Conservation (phyloP, 2,329 filamentous ascomycete species). For the Diplodia mutila region DNA sequence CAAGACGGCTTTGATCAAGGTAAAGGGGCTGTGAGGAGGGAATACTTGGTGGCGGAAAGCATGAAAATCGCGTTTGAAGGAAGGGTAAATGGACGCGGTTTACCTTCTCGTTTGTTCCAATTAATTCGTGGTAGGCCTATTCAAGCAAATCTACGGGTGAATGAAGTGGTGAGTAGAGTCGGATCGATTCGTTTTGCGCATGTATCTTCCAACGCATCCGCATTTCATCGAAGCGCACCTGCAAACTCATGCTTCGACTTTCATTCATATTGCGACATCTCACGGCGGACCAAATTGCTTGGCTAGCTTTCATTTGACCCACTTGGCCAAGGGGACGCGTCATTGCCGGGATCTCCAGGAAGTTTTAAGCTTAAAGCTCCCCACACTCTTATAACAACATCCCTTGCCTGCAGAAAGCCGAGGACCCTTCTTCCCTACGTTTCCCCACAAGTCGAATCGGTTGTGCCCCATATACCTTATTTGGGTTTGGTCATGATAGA, state of each 20-base stretch:
- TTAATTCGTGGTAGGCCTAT: no score
- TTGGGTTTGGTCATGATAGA: no score
- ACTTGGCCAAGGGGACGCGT: not conserved
- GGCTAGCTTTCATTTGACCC: not conserved
- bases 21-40: not conserved
- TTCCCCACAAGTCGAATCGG: not conserved
- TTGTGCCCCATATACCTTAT: no score
- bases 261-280: not conserved
- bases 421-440: not conserved
- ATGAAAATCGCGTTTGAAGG: no score
- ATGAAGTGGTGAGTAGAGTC: no score
- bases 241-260: not conserved
- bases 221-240: not conserved
- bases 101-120: no score
- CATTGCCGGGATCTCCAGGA: not conserved
- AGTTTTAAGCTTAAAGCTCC: not conserved
- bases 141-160: no score
- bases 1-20: conserved; percentile 41
- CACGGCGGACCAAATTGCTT: not conserved
- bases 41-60: no score
- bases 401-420: not conserved
- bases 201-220: not conserved
- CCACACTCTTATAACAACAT: not conserved
- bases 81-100: no score
- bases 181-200: no score